Evolutionary conservation across 805 yeast genomes (phyloP).

Genomic region (Wickerhamomyces sydowiorum): DNA sequence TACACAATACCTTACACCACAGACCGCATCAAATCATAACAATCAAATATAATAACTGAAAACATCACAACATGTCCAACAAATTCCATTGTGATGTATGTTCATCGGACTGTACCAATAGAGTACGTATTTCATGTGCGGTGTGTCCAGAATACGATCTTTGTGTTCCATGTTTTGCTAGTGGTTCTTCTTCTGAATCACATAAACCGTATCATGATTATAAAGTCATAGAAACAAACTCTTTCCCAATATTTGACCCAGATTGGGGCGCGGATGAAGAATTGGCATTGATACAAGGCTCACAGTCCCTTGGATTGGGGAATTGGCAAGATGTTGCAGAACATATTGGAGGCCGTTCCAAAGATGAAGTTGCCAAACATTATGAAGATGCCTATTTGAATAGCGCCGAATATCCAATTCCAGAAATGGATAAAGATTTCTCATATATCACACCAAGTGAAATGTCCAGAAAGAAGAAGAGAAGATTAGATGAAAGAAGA

Average conservation of each 20-base stretch:
- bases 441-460: slow-evolving; percentile 54
- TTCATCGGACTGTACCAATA: slow-evolving; percentile 89
- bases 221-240: slow-evolving; percentile 86
- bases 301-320: slow-evolving; percentile 88
- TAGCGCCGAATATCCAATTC: slow-evolving; percentile 76
- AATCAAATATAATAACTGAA: not conserved
- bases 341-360: slow-evolving; percentile 86
- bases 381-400: slow-evolving; percentile 68
- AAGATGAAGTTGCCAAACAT: slow-evolving; percentile 87
- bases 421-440: slow-evolving; percentile 74
- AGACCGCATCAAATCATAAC: not conserved
- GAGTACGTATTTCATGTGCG: slow-evolving; percentile 90
- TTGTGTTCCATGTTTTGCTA: slow-evolving; percentile 96
- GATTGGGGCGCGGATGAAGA: slow-evolving; percentile 99
- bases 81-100: slow-evolving; percentile 93
- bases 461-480: slow-evolving; percentile 62
- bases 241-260: slow-evolving; percentile 83
- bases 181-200: slow-evolving; percentile 71
- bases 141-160: slow-evolving; percentile 89
- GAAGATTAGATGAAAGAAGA: slow-evolving; percentile 66
- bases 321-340: slow-evolving; percentile 99
- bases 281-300: slow-evolving; percentile 78
- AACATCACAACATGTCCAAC: slow-evolving; percentile 25
- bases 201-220: slow-evolving; percentile 96
- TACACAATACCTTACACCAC: not conserved